Conservation (phyloP, 768 basidiomycete species). For the Pleurotus djamor region DNA sequence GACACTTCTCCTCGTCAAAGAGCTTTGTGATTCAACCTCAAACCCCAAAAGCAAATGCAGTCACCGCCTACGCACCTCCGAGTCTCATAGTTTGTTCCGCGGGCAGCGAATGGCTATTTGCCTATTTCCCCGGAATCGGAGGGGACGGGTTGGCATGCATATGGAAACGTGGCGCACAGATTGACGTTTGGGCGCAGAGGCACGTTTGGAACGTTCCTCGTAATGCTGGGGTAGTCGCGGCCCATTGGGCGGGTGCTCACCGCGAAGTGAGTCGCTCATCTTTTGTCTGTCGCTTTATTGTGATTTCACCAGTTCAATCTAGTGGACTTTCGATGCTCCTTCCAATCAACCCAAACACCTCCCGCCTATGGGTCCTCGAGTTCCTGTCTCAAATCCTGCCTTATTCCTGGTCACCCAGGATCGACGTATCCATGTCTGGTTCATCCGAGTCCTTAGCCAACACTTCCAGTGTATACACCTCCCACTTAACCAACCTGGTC, state of each 20-base stretch:
- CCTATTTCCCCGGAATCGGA: constrained; percentile 63
- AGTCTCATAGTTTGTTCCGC: constrained; percentile 60
- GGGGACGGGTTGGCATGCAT: constrained; percentile 61
- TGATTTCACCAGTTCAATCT: neutral
- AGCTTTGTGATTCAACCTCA: constrained; percentile 62
- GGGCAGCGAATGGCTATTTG: constrained; percentile 64
- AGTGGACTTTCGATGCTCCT: constrained; percentile 52
- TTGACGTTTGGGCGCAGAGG: constrained; percentile 61
- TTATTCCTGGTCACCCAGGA: constrained; percentile 66
- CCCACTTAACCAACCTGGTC: constrained; percentile 40
- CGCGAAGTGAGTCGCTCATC: constrained; percentile 49
- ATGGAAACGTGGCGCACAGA: constrained; percentile 57
- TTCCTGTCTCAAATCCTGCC: constrained; percentile 50
- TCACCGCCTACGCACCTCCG: constrained; percentile 56
- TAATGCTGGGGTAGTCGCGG: constrained; percentile 57
- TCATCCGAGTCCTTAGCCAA: constrained; percentile 42
- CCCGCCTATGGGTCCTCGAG: constrained; percentile 55
- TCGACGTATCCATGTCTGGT: constrained; percentile 53
- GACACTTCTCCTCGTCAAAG: constrained; percentile 69
- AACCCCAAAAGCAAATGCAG: constrained; percentile 39
- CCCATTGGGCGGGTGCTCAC: constrained; percentile 56
- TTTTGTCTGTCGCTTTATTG: neutral
- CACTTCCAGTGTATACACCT: constrained; percentile 46
- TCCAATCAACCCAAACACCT: constrained; percentile 51
- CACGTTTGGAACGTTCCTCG: constrained; percentile 54